A percentile compares a stretch with the other conserved stretches of the same genome.
Evolutionary conservation across 164 flowering plant species (phyloP).

Genomic region (Magnolia officinalis): DNA sequence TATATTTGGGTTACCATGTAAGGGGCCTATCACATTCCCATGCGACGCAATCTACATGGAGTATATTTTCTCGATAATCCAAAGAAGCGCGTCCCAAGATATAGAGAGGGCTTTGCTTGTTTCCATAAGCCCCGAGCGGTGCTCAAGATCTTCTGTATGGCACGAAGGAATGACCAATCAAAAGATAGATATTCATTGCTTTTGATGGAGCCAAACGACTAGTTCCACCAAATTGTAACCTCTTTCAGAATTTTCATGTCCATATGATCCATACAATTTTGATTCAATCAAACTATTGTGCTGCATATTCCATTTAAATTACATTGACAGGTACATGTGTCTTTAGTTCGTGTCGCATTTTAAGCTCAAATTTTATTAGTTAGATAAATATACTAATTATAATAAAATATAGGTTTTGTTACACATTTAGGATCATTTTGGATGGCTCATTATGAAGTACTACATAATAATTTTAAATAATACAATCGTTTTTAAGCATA

Average conservation of each 20-base stretch:
- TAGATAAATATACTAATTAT: too few species aligned
- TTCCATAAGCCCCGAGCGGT: constrained; percentile 9
- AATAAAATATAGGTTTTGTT: too few species aligned
- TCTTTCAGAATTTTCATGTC: neutral
- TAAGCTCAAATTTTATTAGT: too few species aligned
- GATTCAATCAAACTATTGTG: too few species aligned
- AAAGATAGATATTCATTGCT: neutral
- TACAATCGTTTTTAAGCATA: too few species aligned
- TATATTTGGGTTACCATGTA: constrained; percentile 23
- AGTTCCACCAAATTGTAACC: neutral
- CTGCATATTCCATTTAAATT: too few species aligned
- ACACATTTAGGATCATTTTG: too few species aligned
- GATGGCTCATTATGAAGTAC: too few species aligned
- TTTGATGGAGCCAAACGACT: neutral
- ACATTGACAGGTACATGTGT: too few species aligned
- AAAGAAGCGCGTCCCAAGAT: neutral
- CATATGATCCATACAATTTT: too few species aligned
- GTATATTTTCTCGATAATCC: constrained; percentile 11
- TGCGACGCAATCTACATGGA: constrained; percentile 24
- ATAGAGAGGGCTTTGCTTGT: constrained; percentile 19
- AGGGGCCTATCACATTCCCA: constrained; percentile 26
- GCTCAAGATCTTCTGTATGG: constrained; percentile 2
- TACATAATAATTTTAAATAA: too few species aligned
- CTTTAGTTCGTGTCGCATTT: too few species aligned
- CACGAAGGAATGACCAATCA: neutral